Evolutionary conservation across 495 filamentous ascomycete genomes (phyloP), one percentile per base, ranked within the genome.

Genomic region (Penicillium dipodomyicola): DNA sequence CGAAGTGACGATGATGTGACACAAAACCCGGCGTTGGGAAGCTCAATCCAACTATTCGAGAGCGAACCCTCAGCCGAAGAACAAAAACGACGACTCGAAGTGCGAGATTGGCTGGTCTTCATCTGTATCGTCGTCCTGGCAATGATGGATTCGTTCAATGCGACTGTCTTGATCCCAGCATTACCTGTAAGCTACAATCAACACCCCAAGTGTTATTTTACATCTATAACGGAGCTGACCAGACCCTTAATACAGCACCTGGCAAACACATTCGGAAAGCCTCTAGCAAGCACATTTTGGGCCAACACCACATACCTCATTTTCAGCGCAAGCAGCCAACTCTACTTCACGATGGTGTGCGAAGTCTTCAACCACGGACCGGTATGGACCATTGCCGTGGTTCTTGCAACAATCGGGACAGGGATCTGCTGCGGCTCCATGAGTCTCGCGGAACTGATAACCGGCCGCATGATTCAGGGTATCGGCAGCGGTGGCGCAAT

Each of bases 401-500:
- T 79, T 1, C 69, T 84, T 42, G 85, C 88, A 57, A 77, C 76
- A 9, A 74, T 75, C 17, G 87, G 87, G 0, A 80, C 84, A 2
- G 77, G 88, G 5, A 68, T 87, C 23, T 80, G 79, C 45, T 83
- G 77, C 5, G 69, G 87, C 5, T 80, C 87, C 0, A 73, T 80
- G 49, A 79, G 80, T 60, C 84, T 91, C 46, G 75, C 74, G 7
- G 65, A 82, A 22, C 73, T 92, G 35, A 76, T 91, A 20, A 72
- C 84, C 41, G 87, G 87, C 7, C 80, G 88, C 20, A 73, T 80
- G 3, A 71, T 91, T 14, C 88, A 91, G 52, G 88, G 88, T 19
- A 72, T 88, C n/a, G 88, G 88, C 22, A 86, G 85, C 19, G 88
- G 88, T 20, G 88, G 87, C 1, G 77, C 88, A 11, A 77, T 85